Conservation (phyloP, 2,329 filamentous ascomycete genomes). For the Paecilomyces formosus region DNA sequence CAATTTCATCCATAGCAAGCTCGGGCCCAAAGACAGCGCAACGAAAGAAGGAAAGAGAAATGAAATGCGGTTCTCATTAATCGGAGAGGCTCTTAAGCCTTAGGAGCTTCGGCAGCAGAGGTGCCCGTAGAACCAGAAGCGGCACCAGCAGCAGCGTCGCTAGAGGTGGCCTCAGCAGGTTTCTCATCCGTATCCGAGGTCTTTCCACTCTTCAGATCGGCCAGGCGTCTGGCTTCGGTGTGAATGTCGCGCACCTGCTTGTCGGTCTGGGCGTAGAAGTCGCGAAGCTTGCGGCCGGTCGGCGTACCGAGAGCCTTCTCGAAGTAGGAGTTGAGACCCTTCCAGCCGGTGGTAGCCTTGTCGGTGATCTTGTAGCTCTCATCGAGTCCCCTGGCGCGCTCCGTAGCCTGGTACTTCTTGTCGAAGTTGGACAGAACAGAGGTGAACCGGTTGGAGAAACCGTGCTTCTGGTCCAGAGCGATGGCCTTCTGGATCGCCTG, state of each 20-base stretch:
- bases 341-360: slow-evolving; percentile 60
- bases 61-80: not conserved
- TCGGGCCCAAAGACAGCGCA: not conserved
- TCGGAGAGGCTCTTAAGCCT: not conserved
- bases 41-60: not conserved
- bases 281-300: slow-evolving; percentile 77
- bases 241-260: slow-evolving; percentile 95
- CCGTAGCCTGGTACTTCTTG: slow-evolving; percentile 75
- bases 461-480: slow-evolving; percentile 82
- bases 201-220: slow-evolving; percentile 68
- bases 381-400: slow-evolving; percentile 78
- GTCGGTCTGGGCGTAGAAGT: slow-evolving; percentile 78
- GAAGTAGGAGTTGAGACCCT: slow-evolving; percentile 78
- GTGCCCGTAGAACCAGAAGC: not conserved
- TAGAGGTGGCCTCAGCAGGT: slow-evolving; percentile 34
- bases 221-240: slow-evolving; percentile 77
- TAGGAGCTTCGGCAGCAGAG: not conserved
- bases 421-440: slow-evolving; percentile 70
- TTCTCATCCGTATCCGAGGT: slow-evolving; percentile 27
- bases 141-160: slow-evolving; percentile 24
- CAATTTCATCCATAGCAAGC: not conserved
- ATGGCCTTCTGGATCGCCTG: slow-evolving; percentile 75
- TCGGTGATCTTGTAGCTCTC: slow-evolving; percentile 73
- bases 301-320: slow-evolving; percentile 85
- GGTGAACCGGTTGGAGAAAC: slow-evolving; percentile 74